Evolutionary conservation across 2,329 filamentous ascomycete species (phyloP).

Genomic region (Fusarium denticulatum): DNA sequence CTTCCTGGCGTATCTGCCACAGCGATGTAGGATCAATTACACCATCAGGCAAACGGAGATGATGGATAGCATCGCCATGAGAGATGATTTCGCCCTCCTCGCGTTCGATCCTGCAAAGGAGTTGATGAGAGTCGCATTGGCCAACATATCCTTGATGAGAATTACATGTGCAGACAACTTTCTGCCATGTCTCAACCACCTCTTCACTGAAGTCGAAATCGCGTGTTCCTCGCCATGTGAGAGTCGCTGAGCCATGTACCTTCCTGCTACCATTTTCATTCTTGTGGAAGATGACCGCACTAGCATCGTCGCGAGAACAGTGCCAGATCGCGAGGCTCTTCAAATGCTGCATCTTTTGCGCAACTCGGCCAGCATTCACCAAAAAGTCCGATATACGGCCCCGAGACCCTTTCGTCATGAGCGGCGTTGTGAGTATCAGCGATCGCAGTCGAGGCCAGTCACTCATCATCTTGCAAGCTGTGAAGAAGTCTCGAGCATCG

Average conservation of each 20-base stretch:
- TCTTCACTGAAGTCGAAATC: background rate
- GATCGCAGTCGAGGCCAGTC: background rate
- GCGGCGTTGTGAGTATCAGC: background rate
- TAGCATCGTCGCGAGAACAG: background rate
- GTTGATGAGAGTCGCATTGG: background rate
- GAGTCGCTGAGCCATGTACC: background rate
- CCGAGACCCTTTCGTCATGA: background rate
- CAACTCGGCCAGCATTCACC: background rate
- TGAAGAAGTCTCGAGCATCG: background rate
- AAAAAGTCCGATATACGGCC: background rate
- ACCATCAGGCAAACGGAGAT: background rate
- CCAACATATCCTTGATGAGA: background rate
- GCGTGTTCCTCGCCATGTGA: constrained; percentile 1
- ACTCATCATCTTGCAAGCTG: too few relatives aligned
- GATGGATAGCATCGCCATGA: constrained; percentile 10
- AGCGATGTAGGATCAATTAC: constrained; percentile 1
- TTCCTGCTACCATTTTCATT: background rate
- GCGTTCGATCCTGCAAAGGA: background rate
- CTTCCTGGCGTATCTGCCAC: constrained; percentile 1
- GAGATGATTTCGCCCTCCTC: background rate
- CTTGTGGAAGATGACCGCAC: background rate
- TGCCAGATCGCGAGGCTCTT: background rate
- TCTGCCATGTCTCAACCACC: background rate
- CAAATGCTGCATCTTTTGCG: background rate
- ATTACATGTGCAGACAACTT: background rate